These are phyloP conservation scores for Sordaria brevicollis DNA, from an alignment of 495 filamentous ascomycete genomes.

Conservation along the genomic window DNA sequence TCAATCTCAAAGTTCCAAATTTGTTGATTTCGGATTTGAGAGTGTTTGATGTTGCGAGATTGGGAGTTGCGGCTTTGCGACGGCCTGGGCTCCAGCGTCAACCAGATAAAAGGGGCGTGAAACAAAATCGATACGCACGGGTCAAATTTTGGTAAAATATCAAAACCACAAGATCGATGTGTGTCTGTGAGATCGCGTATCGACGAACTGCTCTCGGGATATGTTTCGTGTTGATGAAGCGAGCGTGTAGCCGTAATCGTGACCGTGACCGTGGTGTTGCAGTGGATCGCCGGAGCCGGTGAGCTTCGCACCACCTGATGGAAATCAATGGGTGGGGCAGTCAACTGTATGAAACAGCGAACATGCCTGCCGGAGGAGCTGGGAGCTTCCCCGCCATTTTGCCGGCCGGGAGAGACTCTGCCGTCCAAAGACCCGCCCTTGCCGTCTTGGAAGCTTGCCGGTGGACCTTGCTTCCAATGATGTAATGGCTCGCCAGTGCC, in stretches of 20 bases:
- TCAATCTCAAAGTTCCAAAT: background rate
- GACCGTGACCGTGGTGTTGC: background rate
- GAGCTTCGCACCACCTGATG: background rate
- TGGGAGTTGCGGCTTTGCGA: constrained; percentile 14
- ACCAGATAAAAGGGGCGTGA: background rate
- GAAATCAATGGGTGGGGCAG: background rate
- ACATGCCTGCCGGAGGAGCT: background rate
- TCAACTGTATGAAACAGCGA: background rate
- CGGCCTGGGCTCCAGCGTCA: constrained; percentile 9
- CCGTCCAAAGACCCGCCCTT: background rate
- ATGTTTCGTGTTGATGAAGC: background rate
- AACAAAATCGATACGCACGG: background rate
- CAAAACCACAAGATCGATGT: background rate
- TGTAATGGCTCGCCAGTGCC: background rate
- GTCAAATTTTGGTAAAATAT: background rate
- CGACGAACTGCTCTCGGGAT: background rate
- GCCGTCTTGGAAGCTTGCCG: background rate
- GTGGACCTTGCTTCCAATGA: background rate
- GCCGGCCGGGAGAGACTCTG: background rate
- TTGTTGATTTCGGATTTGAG: background rate
- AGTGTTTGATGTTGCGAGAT: background rate
- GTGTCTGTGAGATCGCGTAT: background rate
- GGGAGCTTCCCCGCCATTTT: background rate
- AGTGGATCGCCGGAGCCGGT: background rate
- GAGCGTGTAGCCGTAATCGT: background rate